Evolutionary conservation across 2,329 filamentous ascomycete species (phyloP), one percentile per base, ranked within the genome.

Genomic region (Claviceps purpurea): DNA sequence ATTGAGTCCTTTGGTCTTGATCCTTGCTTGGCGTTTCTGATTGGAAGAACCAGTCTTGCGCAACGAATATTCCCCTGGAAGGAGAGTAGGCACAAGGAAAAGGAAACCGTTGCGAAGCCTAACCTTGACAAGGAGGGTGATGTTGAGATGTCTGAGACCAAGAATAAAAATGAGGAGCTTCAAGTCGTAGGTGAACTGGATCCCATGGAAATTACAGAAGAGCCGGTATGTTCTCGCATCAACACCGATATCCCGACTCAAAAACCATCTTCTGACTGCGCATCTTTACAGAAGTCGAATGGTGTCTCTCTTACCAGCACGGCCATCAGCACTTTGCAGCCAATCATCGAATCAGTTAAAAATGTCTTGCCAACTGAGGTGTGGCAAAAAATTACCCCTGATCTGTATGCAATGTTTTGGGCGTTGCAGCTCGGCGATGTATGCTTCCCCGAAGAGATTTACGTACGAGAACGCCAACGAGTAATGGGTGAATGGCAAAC

Each of bases 371-470:
- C 85, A 1, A 68, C 77, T 2, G 76, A 80, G 7, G 77, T 82
- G 5, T 89, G 84, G 75, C 72, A 79, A 11, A 79, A 79, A 49
- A 77, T 96, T 50, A 89, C 82, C 44, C 75, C 89, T 0, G 82
- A 87, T 34, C 91, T 96, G 64, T 96, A 89, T 62, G 81, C 87
- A 44, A 87, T 86, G 0, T 98, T 98, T 68, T 98, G 93, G 93
- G 84, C 90, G 49, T 74, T 96, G 13, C 84, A 89, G 30, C 77
- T 94, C 3, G 82, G 86, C 46, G 91, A 98, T 64, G 73, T 96
- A 53, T 79, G 81, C 52, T 82, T 90, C 56, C 87, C 87, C 1
- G 81, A 81, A 55, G 77, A 81, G 38, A 86, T 84, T 55, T 98
- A 98, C 64, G 78, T 86, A 47, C 77, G 81, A 16, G 89, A 94